A percentile compares a stretch with the other conserved stretches of the same genome.
phyloP scores from a whole-genome alignment of 2,329 filamentous ascomycete species.

The Thyridium curvatum region DNA sequence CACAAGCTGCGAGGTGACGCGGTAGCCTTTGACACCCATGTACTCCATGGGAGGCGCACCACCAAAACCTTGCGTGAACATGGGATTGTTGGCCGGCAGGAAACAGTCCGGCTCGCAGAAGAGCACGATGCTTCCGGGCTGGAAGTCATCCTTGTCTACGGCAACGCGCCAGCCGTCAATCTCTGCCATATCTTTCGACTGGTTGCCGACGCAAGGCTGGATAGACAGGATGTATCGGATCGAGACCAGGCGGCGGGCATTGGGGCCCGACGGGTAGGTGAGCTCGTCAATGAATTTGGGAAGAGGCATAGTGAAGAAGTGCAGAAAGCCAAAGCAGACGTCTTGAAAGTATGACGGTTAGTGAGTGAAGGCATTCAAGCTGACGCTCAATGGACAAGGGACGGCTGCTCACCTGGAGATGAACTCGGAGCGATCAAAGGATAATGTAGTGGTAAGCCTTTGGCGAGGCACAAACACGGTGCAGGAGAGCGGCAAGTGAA shows the following conservation, averaged over 20 bases:
- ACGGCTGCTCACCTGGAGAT: no score
- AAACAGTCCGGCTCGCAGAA: constrained; percentile 20
- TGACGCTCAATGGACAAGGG: no score
- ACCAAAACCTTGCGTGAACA: constrained; percentile 1
- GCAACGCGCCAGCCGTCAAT: constrained; percentile 20
- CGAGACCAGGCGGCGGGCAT: constrained; percentile 12
- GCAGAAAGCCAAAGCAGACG: no score
- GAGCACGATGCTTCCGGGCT: constrained; percentile 10
- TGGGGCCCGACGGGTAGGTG: no score
- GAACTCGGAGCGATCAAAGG: no score
- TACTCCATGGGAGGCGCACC: constrained; percentile 4
- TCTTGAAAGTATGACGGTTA: no score
- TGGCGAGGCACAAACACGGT: no score
- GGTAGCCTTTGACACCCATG: constrained; percentile 12
- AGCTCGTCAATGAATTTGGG: no score
- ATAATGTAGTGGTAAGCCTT: no score
- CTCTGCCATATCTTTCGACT: constrained; percentile 4
- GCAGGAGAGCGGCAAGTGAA: no score
- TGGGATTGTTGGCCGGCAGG: constrained; percentile 12
- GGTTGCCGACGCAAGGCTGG: background rate
- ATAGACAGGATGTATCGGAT: constrained; percentile 11
- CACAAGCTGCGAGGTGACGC: constrained; percentile 9
- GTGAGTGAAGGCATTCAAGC: no score
- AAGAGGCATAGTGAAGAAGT: no score
- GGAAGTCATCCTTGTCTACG: constrained; percentile 9